Base-by-base conservation (phyloP, 108 stramenopile genomes). In the Fragilaria crotonensis region DNA sequence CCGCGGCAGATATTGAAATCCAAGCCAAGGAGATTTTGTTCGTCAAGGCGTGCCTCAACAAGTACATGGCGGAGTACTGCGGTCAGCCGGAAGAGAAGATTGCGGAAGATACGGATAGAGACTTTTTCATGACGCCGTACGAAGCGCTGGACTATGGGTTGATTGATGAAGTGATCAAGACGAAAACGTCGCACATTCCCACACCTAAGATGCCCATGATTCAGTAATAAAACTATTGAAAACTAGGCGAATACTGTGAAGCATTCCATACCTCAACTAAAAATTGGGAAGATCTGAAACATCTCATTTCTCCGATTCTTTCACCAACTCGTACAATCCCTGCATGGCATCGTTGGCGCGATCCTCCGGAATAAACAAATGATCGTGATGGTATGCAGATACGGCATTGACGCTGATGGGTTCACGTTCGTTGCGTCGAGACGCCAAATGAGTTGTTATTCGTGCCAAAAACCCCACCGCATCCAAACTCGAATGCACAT, bases 51-150 rank as follows among this genome's bases (percentile, higher is more conserved):
- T 79, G 87, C 20, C 72, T 98, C 54, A 96, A 95, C 72, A 88
- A 85, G n/a, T 96, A 91, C 77, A 91, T 96, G 69, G 89, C 95
- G 22, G 89, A 93, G 25, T 96, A 95, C 71, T 82, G 80, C 51
- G 95, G 79, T 45, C 97, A 98, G 73, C 87, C 94, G 3, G 78
- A 83, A 69, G 93, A 93, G 25, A 96, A 96, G 86, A 93, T 97
- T 66, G 90, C 93, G 72, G 89, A 83, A 46, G 97, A 98, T 76
- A 89, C 86, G 48, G 97, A 98, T 60, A 66, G 97, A 30, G 97
- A 98, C 73, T 96, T 95, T 71, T 98, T 94, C 87, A 96, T 98
- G 95, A 98, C 95, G 18, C 89, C 97, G 25, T 83, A 94, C 44
- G 95, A 98, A 64, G 97, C 97, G 17, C 61, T 86, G 58, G 95